These are phyloP conservation scores for Hypocrella siamensis DNA, from an alignment of 2,329 filamentous ascomycete species.

Conservation along the genomic window DNA sequence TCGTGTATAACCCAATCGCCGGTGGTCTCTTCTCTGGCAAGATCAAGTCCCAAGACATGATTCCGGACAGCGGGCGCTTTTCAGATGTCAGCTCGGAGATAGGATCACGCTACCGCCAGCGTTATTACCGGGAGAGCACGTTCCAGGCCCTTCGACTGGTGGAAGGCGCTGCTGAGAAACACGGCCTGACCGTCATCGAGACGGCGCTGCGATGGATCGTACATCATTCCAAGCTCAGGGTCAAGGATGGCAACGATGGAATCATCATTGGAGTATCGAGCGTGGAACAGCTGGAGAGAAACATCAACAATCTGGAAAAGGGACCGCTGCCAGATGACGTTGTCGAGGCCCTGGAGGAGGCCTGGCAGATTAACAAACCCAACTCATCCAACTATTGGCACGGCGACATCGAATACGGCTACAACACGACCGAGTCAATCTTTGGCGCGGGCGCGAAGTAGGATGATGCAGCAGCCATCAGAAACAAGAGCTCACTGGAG, in stretches of 20 bases:
- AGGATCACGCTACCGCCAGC: constrained; percentile 43
- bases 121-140: constrained; percentile 56
- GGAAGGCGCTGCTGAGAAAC: constrained; percentile 50
- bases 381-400: constrained; percentile 39
- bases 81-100: constrained; percentile 35
- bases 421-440: constrained; percentile 45
- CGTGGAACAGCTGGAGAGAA: constrained; percentile 39
- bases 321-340: constrained; percentile 66
- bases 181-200: constrained; percentile 55
- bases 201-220: constrained; percentile 57
- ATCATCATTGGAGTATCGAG: constrained; percentile 45
- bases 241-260: constrained; percentile 38
- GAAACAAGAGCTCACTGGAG: no score
- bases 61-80: constrained; percentile 54
- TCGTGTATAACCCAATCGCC: constrained; percentile 70
- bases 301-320: constrained; percentile 44
- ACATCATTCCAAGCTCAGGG: constrained; percentile 49
- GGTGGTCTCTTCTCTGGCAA: constrained; percentile 71
- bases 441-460: constrained; percentile 32
- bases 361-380: constrained; percentile 56
- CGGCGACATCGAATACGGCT: constrained; percentile 48
- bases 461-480: not conserved
- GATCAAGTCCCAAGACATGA: constrained; percentile 49
- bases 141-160: constrained; percentile 51
- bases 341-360: constrained; percentile 57